Evolutionary conservation across 257 asterid genomes (phyloP).

Genomic region (Nicotiana benthamiana): DNA sequence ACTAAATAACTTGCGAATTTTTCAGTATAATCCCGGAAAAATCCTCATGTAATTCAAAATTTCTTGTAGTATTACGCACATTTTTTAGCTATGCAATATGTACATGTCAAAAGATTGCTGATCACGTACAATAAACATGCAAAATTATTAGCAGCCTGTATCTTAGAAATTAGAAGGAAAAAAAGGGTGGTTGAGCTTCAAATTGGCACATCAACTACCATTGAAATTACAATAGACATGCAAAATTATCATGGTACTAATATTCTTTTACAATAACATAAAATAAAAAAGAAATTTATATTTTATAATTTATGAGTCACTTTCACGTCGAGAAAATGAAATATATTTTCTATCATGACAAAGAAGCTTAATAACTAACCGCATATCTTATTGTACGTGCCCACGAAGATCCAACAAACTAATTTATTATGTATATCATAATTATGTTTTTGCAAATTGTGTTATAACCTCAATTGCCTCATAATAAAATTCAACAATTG

Average conservation of each 20-base stretch:
- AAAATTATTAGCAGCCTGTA: not conserved
- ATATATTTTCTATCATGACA: not conserved
- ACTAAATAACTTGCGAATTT: no score
- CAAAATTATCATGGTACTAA: not conserved
- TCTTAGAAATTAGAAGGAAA: not conserved
- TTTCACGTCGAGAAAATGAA: not conserved
- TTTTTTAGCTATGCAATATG: not conserved
- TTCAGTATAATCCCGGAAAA: no score
- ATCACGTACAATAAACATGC: no score
- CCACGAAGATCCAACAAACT: not conserved
- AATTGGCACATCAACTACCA: constrained; percentile 9
- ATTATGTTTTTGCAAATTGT: not conserved
- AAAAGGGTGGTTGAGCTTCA: not conserved
- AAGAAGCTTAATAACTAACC: not conserved
- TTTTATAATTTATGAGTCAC: not conserved
- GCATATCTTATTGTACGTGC: not conserved
- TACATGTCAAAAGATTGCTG: not conserved
- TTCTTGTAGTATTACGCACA: no score
- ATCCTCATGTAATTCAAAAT: no score
- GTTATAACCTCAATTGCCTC: not conserved
- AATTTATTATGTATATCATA: not conserved
- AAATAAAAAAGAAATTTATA: not conserved
- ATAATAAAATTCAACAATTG: not conserved
- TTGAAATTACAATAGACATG: not conserved
- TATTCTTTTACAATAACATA: no score